phyloP scores from a whole-genome alignment of 768 basidiomycete genomes.

The Pleurotus tuoliensis region DNA sequence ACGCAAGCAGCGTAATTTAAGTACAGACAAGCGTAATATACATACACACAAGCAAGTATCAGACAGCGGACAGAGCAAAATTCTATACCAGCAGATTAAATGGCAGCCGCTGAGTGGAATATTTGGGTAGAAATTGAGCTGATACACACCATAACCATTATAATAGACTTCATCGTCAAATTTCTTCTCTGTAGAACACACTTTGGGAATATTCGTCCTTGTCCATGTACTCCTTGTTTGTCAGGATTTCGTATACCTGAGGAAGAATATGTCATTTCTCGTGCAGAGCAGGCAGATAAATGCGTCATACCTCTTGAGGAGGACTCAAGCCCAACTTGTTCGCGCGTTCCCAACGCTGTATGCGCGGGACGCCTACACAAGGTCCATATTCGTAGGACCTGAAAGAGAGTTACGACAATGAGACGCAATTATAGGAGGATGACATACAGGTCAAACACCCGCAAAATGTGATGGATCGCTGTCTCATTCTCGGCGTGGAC shows the following conservation, averaged over 20 bases:
- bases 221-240: conserved; percentile 59
- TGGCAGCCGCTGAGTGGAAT: too few species aligned
- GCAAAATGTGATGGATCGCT: conserved; percentile 66
- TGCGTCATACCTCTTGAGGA: conserved; percentile 60
- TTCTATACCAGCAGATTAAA: too few species aligned
- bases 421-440: neutral
- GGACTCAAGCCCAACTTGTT: conserved; percentile 74
- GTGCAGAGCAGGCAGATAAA: neutral
- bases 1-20: too few species aligned
- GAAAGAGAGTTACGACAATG: neutral
- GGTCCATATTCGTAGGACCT: conserved; percentile 82
- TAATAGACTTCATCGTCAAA: neutral
- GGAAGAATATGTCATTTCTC: neutral
- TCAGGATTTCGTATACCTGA: conserved; percentile 77
- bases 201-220: conserved; percentile 51
- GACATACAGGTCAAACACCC: conserved; percentile 73
- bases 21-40: too few species aligned
- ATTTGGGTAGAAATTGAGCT: too few species aligned
- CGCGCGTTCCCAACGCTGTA: conserved; percentile 89
- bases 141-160: too few species aligned
- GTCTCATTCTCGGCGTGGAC: conserved; percentile 65
- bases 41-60: too few species aligned
- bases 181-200: conserved; percentile 50
- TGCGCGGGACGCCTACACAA: conserved; percentile 71
- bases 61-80: too few species aligned